Evolutionary conservation across 164 flowering plant genomes (phyloP).

Genomic region (Umbellularia californica): DNA sequence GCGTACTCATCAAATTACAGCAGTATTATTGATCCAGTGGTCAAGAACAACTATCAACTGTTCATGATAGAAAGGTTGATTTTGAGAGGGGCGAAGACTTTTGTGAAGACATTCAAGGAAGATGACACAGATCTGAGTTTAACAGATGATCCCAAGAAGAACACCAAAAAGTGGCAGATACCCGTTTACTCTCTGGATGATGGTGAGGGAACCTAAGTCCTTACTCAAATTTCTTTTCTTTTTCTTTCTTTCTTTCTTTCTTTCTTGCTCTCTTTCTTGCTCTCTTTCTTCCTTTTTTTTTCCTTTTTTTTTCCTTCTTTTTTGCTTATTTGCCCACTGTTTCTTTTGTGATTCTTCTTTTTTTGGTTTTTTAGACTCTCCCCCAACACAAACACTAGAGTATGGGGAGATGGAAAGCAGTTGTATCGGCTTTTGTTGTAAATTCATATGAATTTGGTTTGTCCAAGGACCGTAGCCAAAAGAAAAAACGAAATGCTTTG

Average conservation of each 20-base stretch:
- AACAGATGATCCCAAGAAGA: conserved; percentile 92
- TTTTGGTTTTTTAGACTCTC: not conserved
- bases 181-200: conserved; percentile 65
- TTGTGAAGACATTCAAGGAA: conserved; percentile 75
- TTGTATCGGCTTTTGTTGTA: no score
- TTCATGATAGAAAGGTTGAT: conserved; percentile 93
- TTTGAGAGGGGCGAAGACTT: conserved; percentile 75
- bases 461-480: no score
- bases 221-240: not conserved
- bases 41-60: conserved; percentile 87
- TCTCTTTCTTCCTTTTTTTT: no score
- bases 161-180: conserved; percentile 79
- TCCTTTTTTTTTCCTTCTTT: not conserved
- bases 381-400: not conserved
- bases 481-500: no score
- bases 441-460: no score
- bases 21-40: conserved; percentile 62
- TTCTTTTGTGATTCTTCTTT: not conserved
- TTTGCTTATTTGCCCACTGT: not conserved
- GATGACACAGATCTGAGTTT: conserved; percentile 72
- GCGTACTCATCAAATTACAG: conserved; percentile 92
- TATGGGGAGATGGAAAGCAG: not conserved
- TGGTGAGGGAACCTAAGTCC: conserved; percentile 36
- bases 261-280: not conserved
- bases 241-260: not conserved